phyloP scores from a whole-genome alignment of 305 asterid genomes.

The Plantago coronopus region DNA sequence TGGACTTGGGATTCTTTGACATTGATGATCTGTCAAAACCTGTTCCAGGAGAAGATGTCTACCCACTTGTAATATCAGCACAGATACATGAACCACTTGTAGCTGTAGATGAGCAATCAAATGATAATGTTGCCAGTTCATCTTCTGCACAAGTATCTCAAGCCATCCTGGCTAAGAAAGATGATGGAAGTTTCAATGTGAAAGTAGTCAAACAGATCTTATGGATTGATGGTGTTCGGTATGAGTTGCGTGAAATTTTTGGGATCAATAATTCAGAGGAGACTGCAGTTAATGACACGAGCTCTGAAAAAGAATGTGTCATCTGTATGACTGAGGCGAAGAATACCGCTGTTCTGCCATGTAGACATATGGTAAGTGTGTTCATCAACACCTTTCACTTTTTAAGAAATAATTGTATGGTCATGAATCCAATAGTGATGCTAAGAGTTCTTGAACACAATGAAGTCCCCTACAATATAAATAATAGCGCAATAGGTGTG shows the following conservation, averaged over 20 bases:
- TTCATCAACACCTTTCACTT: conserved; percentile 3
- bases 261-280: conserved; percentile 64
- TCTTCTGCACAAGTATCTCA: conserved; percentile 69
- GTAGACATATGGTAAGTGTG: conserved; percentile 84
- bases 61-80: conserved; percentile 77
- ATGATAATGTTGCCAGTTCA: conserved; percentile 28
- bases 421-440: not conserved
- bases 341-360: conserved; percentile 82
- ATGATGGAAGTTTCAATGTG: conserved; percentile 45
- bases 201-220: conserved; percentile 78
- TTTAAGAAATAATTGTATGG: conserved; percentile 3
- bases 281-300: conserved; percentile 42
- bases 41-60: conserved; percentile 55
- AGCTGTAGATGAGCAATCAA: conserved; percentile 24
- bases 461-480: not conserved
- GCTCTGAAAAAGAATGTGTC: conserved; percentile 81
- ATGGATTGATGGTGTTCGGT: conserved; percentile 68
- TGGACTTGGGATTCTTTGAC: conserved; percentile 82
- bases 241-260: conserved; percentile 81
- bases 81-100: conserved; percentile 38
- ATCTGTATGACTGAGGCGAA: conserved; percentile 90
- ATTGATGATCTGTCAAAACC: conserved; percentile 73
- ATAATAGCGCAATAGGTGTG: too few relatives aligned
- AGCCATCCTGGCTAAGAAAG: conserved; percentile 61
- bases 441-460: not conserved